These are phyloP conservation scores for Mucuna pruriens DNA, from an alignment of 306 rosid genomes.

Conservation along the genomic window DNA sequence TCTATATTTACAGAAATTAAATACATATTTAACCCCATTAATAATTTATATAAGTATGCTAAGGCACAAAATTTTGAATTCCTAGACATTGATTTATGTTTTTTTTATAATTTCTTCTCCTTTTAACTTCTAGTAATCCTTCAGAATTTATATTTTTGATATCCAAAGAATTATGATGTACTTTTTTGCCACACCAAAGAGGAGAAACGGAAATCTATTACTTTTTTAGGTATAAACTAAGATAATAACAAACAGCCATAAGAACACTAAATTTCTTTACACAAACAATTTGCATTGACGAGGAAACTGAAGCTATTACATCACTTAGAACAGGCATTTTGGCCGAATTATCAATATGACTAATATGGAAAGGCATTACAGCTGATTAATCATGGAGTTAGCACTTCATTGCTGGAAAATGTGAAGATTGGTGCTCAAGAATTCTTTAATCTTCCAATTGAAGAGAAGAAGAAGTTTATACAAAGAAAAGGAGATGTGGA, in stretches of 20 bases:
- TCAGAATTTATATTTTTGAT: no score
- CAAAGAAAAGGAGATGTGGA: conserved; percentile 37
- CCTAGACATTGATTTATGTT: no score
- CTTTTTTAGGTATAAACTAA: no score
- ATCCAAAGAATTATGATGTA: background rate
- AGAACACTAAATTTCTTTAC: background rate
- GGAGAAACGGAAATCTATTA: background rate
- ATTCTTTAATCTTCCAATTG: conserved; percentile 48
- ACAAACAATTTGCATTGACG: background rate
- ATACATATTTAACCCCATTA: no score
- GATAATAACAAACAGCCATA: background rate
- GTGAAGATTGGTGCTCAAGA: conserved; percentile 45
- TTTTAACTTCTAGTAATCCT: no score
- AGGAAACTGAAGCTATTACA: background rate
- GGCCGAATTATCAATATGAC: background rate
- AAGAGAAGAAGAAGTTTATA: conserved; percentile 47
- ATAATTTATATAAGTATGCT: no score
- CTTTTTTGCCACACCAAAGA: background rate
- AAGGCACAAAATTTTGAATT: no score
- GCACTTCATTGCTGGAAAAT: conserved; percentile 41
- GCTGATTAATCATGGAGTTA: conserved; percentile 44
- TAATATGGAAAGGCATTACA: background rate
- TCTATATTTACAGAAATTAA: no score
- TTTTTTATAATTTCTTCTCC: no score
- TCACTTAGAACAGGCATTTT: background rate